Evolutionary conservation across 2,329 filamentous ascomycete genomes (phyloP).

Genomic region (Alternaria burnsii): DNA sequence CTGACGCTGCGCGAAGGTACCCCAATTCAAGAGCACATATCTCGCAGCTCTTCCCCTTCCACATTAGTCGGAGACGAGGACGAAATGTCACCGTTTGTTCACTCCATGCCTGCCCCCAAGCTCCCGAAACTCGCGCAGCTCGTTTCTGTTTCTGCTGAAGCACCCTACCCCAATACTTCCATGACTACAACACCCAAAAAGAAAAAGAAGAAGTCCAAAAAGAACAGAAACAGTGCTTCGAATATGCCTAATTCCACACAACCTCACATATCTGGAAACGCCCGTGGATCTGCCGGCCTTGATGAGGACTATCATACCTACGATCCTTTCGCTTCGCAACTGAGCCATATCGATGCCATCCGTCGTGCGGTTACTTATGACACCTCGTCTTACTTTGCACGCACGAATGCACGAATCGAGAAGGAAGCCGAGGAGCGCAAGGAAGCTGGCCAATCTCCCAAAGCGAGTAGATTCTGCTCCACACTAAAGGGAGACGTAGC

Average conservation of each 20-base stretch:
- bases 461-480: background rate
- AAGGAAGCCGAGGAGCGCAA: background rate
- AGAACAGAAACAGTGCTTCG: constrained; percentile 53
- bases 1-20: background rate
- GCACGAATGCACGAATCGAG: constrained; percentile 11
- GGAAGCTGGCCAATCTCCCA: background rate
- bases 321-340: constrained; percentile 18
- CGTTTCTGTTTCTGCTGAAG: background rate
- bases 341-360: constrained; percentile 24
- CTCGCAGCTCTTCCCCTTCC: constrained; percentile 8
- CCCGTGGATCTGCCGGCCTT: background rate
- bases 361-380: constrained; percentile 8
- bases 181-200: constrained; percentile 13
- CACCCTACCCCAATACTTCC: background rate
- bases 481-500: background rate
- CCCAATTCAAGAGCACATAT: background rate
- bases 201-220: constrained; percentile 39
- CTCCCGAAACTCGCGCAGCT: background rate
- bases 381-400: constrained; percentile 13
- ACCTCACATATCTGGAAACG: background rate
- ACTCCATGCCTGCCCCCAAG: constrained; percentile 2
- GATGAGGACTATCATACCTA: constrained; percentile 1
- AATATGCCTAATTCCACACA: background rate
- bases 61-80: constrained; percentile 14
- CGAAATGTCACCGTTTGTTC: background rate